Evolutionary conservation across 805 yeast genomes (phyloP).

Genomic region (Metschnikowia hibisci): DNA sequence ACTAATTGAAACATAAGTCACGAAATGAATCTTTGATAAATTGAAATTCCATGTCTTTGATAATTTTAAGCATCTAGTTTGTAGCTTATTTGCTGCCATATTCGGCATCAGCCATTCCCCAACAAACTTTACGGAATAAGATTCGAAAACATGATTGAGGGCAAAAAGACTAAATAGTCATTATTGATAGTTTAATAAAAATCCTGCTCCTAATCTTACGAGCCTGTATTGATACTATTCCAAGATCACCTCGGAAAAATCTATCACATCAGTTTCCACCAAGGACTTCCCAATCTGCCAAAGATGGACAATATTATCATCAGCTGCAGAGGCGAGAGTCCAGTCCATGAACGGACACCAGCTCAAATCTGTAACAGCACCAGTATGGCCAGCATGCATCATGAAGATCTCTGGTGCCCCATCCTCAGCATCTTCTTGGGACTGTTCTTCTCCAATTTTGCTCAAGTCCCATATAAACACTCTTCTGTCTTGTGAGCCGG

Average conservation of each 20-base stretch:
- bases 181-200: no score
- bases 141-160: no score
- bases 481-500: constrained; percentile 74
- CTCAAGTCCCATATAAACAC: constrained; percentile 77
- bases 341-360: constrained; percentile 73
- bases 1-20: no score
- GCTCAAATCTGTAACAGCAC: constrained; percentile 67
- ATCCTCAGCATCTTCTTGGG: constrained; percentile 84
- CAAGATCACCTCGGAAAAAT: constrained; percentile 19
- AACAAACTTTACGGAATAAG: no score
- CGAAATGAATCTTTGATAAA: no score
- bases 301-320: constrained; percentile 56
- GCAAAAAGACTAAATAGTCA: neutral
- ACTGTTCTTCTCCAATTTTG: constrained; percentile 79
- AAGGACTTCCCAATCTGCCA: constrained; percentile 47
- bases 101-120: no score
- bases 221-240: constrained; percentile 18
- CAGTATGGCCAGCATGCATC: constrained; percentile 93
- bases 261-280: constrained; percentile 17
- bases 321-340: constrained; percentile 65
- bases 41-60: no score
- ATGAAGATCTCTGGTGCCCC: constrained; percentile 84
- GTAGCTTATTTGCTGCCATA: no score
- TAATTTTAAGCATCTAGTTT: no score
- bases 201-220: neutral